These are phyloP conservation scores for Pyrenophora tritici-repentis DNA, from an alignment of 2,329 filamentous ascomycete genomes.

Conservation along the genomic window DNA sequence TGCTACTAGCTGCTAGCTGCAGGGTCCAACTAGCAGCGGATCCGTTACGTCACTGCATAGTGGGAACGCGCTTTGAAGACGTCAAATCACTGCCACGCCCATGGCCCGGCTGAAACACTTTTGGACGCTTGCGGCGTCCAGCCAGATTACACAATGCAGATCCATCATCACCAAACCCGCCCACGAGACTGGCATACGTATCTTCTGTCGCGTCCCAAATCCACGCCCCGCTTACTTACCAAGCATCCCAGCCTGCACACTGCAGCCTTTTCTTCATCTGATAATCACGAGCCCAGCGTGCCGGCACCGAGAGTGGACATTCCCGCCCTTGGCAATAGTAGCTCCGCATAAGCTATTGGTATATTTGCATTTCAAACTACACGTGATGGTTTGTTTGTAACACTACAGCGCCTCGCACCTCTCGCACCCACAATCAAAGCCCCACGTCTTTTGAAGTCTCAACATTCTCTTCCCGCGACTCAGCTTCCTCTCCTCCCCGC, in stretches of 20 bases:
- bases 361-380: background rate
- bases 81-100: conserved; percentile 16
- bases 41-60: conserved; percentile 27
- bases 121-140: conserved; percentile 23
- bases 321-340: background rate
- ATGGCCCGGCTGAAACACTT: conserved; percentile 23
- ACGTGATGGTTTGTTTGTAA: background rate
- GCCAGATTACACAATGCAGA: background rate
- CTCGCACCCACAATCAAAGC: conserved; percentile 52
- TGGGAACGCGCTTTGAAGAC: conserved; percentile 9
- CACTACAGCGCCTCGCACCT: conserved; percentile 39
- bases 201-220: background rate
- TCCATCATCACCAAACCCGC: conserved; percentile 6
- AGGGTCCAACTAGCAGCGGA: conserved; percentile 19
- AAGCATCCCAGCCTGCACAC: background rate
- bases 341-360: background rate
- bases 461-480: conserved; percentile 43
- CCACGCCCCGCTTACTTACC: too few species aligned
- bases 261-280: background rate
- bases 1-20: conserved; percentile 9
- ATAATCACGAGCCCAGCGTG: background rate
- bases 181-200: conserved; percentile 26
- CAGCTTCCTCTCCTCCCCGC: conserved; percentile 53
- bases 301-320: background rate
- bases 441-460: conserved; percentile 51